Conservation (phyloP, 1,284 basidiomycete genomes). For the Tilletia setariae region DNA sequence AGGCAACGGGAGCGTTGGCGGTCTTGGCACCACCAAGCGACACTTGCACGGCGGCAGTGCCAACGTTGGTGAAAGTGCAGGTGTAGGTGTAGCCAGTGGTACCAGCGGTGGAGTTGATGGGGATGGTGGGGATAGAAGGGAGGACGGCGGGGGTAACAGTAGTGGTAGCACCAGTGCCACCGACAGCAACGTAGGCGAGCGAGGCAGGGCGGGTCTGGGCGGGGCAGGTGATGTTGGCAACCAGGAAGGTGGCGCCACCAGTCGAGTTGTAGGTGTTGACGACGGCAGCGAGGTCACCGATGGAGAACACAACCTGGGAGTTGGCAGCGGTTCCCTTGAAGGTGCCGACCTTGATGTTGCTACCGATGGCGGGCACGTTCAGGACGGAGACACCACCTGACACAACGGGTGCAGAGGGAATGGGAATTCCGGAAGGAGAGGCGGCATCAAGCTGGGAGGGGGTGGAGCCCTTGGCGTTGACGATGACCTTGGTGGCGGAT, state of each 20-base stretch:
- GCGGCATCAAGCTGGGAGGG: slow-evolving; percentile 1
- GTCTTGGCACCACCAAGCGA: slow-evolving; percentile 1
- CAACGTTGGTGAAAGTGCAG: neutral
- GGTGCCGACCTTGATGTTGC: neutral
- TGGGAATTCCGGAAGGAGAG: neutral
- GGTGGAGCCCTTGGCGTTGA: slow-evolving; percentile 16
- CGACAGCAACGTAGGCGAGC: slow-evolving; percentile 1
- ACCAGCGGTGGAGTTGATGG: slow-evolving; percentile 12
- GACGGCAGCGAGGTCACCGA: slow-evolving; percentile 5
- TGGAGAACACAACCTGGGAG: slow-evolving; percentile 1
- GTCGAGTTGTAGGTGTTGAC: slow-evolving; percentile 10
- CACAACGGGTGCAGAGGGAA: slow-evolving; percentile 12
- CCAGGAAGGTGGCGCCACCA: slow-evolving; percentile 1
- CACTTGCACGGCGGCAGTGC: neutral
- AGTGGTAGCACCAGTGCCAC: neutral
- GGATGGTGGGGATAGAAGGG: neutral
- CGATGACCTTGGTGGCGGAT: slow-evolving; percentile 8
- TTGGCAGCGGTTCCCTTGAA: slow-evolving; percentile 7
- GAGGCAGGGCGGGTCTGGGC: slow-evolving; percentile 10
- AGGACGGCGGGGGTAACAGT: neutral
- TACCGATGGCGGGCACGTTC: slow-evolving; percentile 1
- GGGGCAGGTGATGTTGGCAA: slow-evolving; percentile 15
- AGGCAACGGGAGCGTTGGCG: neutral
- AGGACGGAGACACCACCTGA: slow-evolving; percentile 15
- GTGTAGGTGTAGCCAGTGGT: slow-evolving; percentile 9